phyloP scores from a whole-genome alignment of 257 asterid species.

The Mitragyna speciosa region DNA sequence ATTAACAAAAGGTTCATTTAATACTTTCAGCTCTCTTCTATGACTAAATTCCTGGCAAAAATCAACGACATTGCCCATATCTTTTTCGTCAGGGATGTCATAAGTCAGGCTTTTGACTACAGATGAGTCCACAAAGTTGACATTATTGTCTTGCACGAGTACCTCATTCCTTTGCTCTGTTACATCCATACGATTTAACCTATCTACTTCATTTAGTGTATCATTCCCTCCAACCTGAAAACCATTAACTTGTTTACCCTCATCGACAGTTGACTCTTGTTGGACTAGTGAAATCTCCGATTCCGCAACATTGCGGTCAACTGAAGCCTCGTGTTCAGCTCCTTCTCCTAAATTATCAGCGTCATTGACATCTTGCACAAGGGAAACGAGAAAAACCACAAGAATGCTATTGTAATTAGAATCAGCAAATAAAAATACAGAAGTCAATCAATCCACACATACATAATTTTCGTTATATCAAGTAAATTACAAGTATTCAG shows the following conservation, averaged over 20 bases:
- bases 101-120: not conserved
- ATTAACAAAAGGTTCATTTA: constrained; percentile 25
- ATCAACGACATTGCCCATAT: constrained; percentile 19
- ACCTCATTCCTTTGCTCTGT: not conserved
- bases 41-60: constrained; percentile 33
- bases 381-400: not conserved
- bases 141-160: not conserved
- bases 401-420: not conserved
- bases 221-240: not conserved
- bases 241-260: not conserved
- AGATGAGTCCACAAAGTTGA: not conserved
- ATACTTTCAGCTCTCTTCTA: constrained; percentile 27
- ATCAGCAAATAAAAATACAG: not conserved
- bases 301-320: not conserved
- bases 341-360: not conserved
- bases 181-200: not conserved
- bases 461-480: not conserved
- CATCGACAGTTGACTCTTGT: not conserved
- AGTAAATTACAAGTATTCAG: not conserved
- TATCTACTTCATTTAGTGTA: not conserved
- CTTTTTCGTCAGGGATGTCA: constrained; percentile 22
- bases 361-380: not conserved
- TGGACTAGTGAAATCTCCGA: not conserved
- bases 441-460: not conserved
- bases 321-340: not conserved